Base-by-base conservation (phyloP, 306 rosid genomes). In the Cucurbita argyrosperma region DNA sequence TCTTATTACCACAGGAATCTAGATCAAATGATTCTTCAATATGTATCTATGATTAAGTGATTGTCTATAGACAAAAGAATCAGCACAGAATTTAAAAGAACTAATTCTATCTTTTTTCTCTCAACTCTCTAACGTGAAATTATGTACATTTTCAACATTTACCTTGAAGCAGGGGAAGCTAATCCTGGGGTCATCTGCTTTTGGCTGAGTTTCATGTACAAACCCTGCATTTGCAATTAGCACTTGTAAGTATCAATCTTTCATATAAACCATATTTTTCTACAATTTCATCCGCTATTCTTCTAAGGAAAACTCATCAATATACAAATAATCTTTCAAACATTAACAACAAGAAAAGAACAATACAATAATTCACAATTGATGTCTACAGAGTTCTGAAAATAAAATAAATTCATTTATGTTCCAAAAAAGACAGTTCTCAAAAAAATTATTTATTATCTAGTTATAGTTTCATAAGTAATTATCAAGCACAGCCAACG, bases 171-270 rank as follows among this genome's bases (percentile, higher is more conserved):
- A 16, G 83, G 50, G 11, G 83, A 68, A 79, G 50, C 68, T 49
- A 64, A 70, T 61, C 81, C 72, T 1, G 79, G 73, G 78, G 82
- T 81, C 75, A 76, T 76, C 83, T 76, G 79, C 79, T 96, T 81
- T 40, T 19, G 81, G 78, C 95, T 91, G 74, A 94, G 80, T 80
- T 87, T 94, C 99, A 94, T 90, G 87, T 86, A 94, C 92, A 94
- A 82, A 59, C 97, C 97, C 99, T 90, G 97, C 87, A 89, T 77
- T 78, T 88, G 97, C 86, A 89, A 78, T 74, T 74, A 76, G 15
- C 80, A 72, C 66, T 47, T 16, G 75, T 30, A 16, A 75, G 74
- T 4, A 30, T 67, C 57, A 35, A 35, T 37, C 35, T 23, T 40
- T 12, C 65, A n/a, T 53, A 54, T 2, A 42, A 21, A 40, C 8